Evolutionary conservation across 2,329 filamentous ascomycete species (phyloP).

Genomic region (Pleurostoma richardsiae): DNA sequence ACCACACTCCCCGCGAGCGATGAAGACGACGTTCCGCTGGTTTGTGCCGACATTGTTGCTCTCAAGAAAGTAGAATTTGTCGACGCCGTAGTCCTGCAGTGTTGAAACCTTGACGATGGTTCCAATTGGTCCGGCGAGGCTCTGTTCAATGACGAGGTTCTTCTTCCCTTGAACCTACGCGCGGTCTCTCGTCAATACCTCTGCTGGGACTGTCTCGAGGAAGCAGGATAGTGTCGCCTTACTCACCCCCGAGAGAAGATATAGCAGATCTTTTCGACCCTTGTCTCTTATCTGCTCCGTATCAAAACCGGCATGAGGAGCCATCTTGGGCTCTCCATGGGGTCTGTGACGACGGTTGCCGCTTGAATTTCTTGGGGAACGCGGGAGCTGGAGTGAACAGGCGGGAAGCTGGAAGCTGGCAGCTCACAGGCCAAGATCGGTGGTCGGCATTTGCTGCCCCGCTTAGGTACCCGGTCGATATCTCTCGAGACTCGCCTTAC

Average conservation of each 20-base stretch:
- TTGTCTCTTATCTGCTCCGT: conserved; percentile 73
- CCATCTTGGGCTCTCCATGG: conserved; percentile 58
- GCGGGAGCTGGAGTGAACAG: no score
- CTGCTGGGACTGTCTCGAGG: conserved; percentile 1
- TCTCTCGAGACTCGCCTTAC: no score
- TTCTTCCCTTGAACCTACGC: conserved; percentile 93
- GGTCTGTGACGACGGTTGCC: conserved; percentile 7
- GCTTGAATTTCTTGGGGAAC: no score
- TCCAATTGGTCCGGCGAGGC: conserved; percentile 82
- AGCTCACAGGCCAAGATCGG: no score
- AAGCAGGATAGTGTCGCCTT: conserved; percentile 15
- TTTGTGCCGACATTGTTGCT: conserved; percentile 92
- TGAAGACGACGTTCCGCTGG: conserved; percentile 91
- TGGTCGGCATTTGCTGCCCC: no score
- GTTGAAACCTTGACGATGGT: conserved; percentile 93
- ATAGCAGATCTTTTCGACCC: conserved; percentile 82
- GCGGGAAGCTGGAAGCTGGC: no score
- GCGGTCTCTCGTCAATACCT: neutral
- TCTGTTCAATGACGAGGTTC: conserved; percentile 90
- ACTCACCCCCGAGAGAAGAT: conserved; percentile 92
- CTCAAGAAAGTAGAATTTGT: conserved; percentile 95
- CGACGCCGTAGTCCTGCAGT: conserved; percentile 93
- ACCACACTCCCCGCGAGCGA: conserved; percentile 84
- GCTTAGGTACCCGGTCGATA: no score
- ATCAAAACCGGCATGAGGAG: conserved; percentile 66